phyloP scores from a whole-genome alignment of 1,284 basidiomycete species.

The Ganoderma lingzhi region DNA sequence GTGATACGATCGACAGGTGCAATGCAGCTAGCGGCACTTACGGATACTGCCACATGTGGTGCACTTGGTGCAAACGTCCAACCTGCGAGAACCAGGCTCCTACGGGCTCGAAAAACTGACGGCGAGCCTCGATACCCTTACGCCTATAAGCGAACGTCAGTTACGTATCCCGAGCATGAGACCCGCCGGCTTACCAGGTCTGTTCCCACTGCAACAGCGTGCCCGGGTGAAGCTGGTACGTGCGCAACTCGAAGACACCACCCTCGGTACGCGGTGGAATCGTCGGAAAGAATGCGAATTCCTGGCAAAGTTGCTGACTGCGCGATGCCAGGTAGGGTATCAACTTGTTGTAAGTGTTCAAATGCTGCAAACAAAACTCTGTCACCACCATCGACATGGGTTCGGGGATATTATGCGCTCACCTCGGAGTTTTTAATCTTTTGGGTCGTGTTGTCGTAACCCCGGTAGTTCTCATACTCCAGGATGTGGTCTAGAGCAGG shows the following conservation, averaged over 20 bases:
- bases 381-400: background rate
- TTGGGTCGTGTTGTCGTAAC: slow-evolving; percentile 76
- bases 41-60: slow-evolving; percentile 96
- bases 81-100: slow-evolving; percentile 96
- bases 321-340: slow-evolving; percentile 78
- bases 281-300: slow-evolving; percentile 94
- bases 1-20: slow-evolving; percentile 27
- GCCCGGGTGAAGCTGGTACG: slow-evolving; percentile 86
- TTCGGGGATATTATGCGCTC: slow-evolving; percentile 29
- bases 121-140: slow-evolving; percentile 87
- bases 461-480: slow-evolving; percentile 90
- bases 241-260: slow-evolving; percentile 91
- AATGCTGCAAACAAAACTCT: slow-evolving; percentile 53
- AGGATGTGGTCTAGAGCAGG: slow-evolving; percentile 70
- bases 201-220: slow-evolving; percentile 93
- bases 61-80: slow-evolving; percentile 88
- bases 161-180: slow-evolving; percentile 8
- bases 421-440: slow-evolving; percentile 72
- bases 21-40: slow-evolving; percentile 49
- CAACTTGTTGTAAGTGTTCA: slow-evolving; percentile 69
- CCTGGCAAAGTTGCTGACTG: slow-evolving; percentile 84
- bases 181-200: slow-evolving; percentile 69
- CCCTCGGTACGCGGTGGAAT: slow-evolving; percentile 86
- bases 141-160: slow-evolving; percentile 58
- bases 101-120: slow-evolving; percentile 84